Conservation (phyloP, 2,329 filamentous ascomycete genomes). For the Trichoderma afroharzianum region DNA sequence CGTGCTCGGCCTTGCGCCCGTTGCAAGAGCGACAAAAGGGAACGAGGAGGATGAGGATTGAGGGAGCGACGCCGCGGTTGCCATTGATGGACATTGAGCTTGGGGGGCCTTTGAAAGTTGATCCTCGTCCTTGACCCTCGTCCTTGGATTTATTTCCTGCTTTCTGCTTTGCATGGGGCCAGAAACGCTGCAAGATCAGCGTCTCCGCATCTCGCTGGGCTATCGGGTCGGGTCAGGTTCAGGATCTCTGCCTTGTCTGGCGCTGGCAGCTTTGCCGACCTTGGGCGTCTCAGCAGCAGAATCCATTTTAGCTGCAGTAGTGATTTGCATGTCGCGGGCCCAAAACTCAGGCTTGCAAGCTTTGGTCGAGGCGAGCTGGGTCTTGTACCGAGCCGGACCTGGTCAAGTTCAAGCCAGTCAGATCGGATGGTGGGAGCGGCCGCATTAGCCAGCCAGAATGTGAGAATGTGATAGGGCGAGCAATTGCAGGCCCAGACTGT, state of each 20-base stretch:
- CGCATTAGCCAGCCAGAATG: not conserved
- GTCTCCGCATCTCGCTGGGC: not conserved
- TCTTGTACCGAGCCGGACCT: not conserved
- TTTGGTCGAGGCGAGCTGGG: not conserved
- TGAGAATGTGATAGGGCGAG: not conserved
- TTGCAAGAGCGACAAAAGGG: not conserved
- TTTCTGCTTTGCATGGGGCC: not conserved
- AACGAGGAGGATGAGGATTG: not conserved
- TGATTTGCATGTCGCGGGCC: conserved; percentile 16
- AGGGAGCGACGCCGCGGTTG: not conserved
- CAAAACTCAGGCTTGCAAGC: not conserved
- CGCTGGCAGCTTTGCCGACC: not conserved
- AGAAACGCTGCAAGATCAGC: conserved; percentile 6
- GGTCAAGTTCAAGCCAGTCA: conserved; percentile 3
- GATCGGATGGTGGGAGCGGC: conserved; percentile 6
- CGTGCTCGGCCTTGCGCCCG: not conserved
- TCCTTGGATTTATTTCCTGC: not conserved
- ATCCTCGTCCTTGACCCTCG: not conserved
- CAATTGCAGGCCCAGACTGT: not conserved
- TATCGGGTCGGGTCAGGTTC: not conserved
- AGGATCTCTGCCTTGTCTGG: not conserved
- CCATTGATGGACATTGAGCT: no score
- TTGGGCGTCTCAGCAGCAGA: not conserved
- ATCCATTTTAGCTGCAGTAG: conserved; percentile 17
- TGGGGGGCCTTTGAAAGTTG: no score